Evolutionary conservation across 257 asterid genomes (phyloP), one percentile per base, ranked within the genome.

Genomic region (Solanum acaule): DNA sequence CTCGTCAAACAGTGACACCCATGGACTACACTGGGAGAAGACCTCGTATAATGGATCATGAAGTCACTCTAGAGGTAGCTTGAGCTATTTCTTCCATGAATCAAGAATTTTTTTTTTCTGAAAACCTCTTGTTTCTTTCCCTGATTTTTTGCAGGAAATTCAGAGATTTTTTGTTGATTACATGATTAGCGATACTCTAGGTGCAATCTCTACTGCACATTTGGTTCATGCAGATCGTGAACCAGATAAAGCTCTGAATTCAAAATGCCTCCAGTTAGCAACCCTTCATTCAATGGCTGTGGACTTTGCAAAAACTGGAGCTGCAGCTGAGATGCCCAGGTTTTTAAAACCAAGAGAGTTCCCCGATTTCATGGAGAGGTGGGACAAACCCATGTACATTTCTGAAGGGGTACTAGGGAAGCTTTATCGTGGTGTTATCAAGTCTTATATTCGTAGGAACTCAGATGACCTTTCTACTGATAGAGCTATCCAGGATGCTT

Each of bases 231-330:
- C 98, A 6, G 99, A 97, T 87, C 94, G 95, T 13, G 99, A 97
- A 73, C 96, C 94, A 0, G 96, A 93, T 4, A 96, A 97, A 88
- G 99, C 98, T 40, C 87, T 94, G 59, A 94, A 96, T 85, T 25
- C 93, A 87, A 94, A 96, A 90, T 97, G 99, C 34, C 98, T 96
- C 25, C 95, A 97, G 89, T 91, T 97, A 85, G 98, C 99, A 52
- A 90, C 91, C 86, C 98, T 97, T 23, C 99, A 96, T 89, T 96
- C 99, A 2, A 97, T 96, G 99, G 99, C 99, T 6, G 99, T 97
- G n/a, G 99, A 96, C 85, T 97, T 92, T 18, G 99, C 99, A 87
- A 97, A 97, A 89, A 89, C 98, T 0, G 99, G 98, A 29, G 98
- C 99, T 83, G 98, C 99, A 18, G 99, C 99, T 11, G 99, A 94